These are phyloP conservation scores for Microascus cirrosus DNA, from an alignment of 2,329 filamentous ascomycete genomes.

Conservation along the genomic window DNA sequence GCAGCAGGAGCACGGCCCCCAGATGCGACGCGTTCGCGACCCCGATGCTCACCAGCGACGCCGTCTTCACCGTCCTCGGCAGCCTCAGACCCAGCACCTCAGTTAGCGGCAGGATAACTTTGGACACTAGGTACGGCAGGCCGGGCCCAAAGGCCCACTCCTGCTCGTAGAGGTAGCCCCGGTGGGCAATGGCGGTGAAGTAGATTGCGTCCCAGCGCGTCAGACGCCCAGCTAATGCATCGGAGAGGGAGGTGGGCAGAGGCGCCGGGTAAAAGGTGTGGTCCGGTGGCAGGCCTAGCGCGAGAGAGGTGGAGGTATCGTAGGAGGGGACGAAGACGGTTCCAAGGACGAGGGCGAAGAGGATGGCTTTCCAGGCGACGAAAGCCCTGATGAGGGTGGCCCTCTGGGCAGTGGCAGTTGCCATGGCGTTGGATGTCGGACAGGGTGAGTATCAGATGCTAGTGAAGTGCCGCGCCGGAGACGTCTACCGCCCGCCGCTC, in stretches of 20 bases:
- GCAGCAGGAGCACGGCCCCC: slow-evolving; percentile 61
- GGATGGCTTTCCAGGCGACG: slow-evolving; percentile 52
- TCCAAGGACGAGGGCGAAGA: slow-evolving; percentile 49
- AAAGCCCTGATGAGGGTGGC: slow-evolving; percentile 31
- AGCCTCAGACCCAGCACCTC: slow-evolving; percentile 3
- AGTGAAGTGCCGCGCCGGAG: too few relatives aligned
- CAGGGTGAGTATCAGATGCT: background rate
- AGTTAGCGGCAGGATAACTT: slow-evolving; percentile 4
- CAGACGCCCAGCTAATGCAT: slow-evolving; percentile 39
- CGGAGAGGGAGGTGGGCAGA: slow-evolving; percentile 2
- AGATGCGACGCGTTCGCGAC: slow-evolving; percentile 69
- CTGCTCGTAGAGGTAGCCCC: slow-evolving; percentile 65
- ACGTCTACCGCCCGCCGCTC: background rate
- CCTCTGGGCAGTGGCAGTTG: background rate
- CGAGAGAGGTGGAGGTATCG: slow-evolving; percentile 61
- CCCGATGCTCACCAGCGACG: slow-evolving; percentile 43
- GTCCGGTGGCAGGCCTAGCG: slow-evolving; percentile 22
- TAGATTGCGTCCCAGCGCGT: slow-evolving; percentile 77
- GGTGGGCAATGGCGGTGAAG: slow-evolving; percentile 50
- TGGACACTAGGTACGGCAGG: slow-evolving; percentile 28
- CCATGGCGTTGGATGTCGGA: background rate
- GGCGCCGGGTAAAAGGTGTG: slow-evolving; percentile 26
- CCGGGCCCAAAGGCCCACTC: slow-evolving; percentile 68
- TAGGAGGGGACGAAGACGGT: slow-evolving; percentile 48
- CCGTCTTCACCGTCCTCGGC: slow-evolving; percentile 2